Conservation (phyloP, 352 stramenopile species). For the Discostella stelligera region DNA sequence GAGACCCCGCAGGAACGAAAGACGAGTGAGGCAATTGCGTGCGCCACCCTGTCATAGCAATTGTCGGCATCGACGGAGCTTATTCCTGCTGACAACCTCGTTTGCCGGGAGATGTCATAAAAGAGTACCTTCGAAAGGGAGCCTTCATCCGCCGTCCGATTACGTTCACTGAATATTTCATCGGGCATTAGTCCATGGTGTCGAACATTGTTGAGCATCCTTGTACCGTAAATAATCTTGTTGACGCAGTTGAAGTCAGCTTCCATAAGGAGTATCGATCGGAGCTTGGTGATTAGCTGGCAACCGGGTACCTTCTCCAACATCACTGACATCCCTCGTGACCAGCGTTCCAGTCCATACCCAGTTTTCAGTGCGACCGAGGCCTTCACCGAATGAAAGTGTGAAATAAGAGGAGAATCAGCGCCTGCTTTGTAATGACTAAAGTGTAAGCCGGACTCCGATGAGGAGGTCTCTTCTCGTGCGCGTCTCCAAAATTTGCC, state of each 20-base stretch:
- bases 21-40: background rate
- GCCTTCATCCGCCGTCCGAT: too few species aligned
- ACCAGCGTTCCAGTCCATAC: conserved; percentile 19
- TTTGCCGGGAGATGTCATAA: too few species aligned
- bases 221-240: too few species aligned
- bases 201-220: conserved; percentile 14
- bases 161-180: conserved; percentile 13
- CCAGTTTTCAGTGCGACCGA: conserved; percentile 15
- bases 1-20: background rate
- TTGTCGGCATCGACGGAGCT: conserved; percentile 8
- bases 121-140: too few species aligned
- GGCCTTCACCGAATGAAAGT: conserved; percentile 31
- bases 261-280: too few species aligned
- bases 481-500: too few species aligned
- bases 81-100: background rate
- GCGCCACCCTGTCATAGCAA: conserved; percentile 13
- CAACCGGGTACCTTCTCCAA: conserved; percentile 37
- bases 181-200: conserved; percentile 17
- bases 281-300: conserved; percentile 21
- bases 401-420: conserved; percentile 32
- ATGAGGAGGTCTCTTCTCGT: too few species aligned
- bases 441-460: conserved; percentile 40
- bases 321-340: conserved; percentile 29
- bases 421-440: conserved; percentile 47
- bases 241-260: too few species aligned